Conservation (phyloP, 2,329 filamentous ascomycete genomes). For the Truncatella angustata region DNA sequence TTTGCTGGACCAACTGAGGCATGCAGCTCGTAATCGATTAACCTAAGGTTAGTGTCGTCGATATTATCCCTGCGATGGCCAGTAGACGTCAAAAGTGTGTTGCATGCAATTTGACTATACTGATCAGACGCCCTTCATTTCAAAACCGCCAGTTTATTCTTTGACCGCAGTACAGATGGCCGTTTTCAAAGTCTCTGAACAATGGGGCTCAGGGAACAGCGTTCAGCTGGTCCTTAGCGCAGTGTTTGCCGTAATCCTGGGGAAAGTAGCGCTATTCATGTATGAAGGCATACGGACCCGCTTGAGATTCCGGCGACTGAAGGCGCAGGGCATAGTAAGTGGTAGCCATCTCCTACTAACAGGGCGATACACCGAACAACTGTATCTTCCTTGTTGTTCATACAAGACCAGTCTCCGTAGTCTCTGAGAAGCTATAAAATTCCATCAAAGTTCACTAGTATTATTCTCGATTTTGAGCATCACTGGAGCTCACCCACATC, state of each 20-base stretch:
- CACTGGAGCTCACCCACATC: too few species aligned
- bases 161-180: not conserved
- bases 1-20: not conserved
- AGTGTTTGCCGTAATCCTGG: not conserved
- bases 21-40: not conserved
- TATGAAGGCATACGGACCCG: not conserved
- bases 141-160: not conserved
- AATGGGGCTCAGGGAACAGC: not conserved
- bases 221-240: not conserved
- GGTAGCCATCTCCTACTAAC: too few species aligned
- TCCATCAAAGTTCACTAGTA: too few species aligned
- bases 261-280: not conserved
- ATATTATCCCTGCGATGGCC: not conserved
- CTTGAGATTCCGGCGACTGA: not conserved
- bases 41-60: not conserved
- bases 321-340: conserved; percentile 3
- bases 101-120: not conserved
- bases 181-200: not conserved
- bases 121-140: too few species aligned
- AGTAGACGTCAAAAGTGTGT: not conserved
- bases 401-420: too few species aligned
- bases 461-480: too few species aligned
- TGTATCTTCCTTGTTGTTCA: not conserved
- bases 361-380: too few species aligned
- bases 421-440: too few species aligned